Percentiles rank a stretch among this genome's conserved stretches.
Conservation (phyloP, 768 basidiomycete genomes). For the Phlebiopsis gigantea region DNA sequence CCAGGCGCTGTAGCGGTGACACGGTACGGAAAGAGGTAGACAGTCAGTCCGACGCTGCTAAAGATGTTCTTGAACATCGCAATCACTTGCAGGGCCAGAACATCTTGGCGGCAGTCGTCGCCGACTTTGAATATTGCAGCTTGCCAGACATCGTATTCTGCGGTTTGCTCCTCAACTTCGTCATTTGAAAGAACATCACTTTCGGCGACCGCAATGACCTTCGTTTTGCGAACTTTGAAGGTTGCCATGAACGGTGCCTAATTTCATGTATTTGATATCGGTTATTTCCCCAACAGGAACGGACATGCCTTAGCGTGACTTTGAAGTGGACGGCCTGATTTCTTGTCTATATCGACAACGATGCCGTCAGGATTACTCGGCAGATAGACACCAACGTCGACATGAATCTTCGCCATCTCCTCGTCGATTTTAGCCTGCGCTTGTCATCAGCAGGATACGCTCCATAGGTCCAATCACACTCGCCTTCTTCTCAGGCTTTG, state of each 20-base stretch:
- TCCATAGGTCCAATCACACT: not conserved
- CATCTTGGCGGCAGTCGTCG: constrained; percentile 97
- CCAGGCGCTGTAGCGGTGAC: constrained; percentile 97
- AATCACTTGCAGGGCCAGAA: constrained; percentile 94
- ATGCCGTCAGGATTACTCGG: constrained; percentile 97
- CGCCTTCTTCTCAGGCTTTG: constrained; percentile 96
- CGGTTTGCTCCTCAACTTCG: constrained; percentile 42
- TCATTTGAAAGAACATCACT: constrained; percentile 60
- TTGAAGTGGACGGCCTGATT: constrained; percentile 92
- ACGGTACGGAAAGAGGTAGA: constrained; percentile 94
- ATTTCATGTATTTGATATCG: no score
- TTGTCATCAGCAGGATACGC: constrained; percentile 4
- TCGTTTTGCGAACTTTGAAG: constrained; percentile 94
- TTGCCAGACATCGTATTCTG: constrained; percentile 88
- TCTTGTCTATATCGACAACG: constrained; percentile 96
- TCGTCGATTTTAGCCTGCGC: constrained; percentile 94
- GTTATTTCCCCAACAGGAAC: no score
- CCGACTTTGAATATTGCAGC: constrained; percentile 99
- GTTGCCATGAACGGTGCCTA: constrained; percentile 99
- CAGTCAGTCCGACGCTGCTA: constrained; percentile 75
- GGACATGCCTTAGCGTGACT: constrained; percentile 96
- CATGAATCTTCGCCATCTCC: constrained; percentile 93
- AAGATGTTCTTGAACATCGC: constrained; percentile 99
- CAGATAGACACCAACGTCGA: constrained; percentile 94
- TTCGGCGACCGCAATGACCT: constrained; percentile 63